Percentiles rank a stretch among this genome's conserved stretches.
Conservation (phyloP, 2,329 filamentous ascomycete species). For the Talaromyces sp. region DNA sequence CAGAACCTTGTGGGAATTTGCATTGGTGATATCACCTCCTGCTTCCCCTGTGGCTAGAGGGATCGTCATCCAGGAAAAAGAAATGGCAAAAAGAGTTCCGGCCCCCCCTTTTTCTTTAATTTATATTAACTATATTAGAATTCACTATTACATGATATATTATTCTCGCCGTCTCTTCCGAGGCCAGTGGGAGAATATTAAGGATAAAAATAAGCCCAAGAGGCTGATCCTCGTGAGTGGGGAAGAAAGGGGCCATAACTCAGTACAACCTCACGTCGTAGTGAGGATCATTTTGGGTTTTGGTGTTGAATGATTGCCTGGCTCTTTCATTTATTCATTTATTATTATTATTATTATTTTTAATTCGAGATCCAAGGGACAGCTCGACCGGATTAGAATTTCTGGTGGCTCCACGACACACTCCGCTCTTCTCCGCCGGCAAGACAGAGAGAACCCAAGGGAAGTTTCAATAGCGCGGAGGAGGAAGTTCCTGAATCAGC, state of each 20-base stretch:
- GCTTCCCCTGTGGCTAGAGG: constrained; percentile 14
- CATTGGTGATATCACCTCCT: constrained; percentile 12
- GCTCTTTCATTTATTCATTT: not conserved
- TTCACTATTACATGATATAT: not conserved
- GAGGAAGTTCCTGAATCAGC: constrained; percentile 11
- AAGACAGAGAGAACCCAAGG: not conserved
- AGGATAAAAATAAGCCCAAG: constrained; percentile 17
- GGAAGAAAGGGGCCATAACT: constrained; percentile 9
- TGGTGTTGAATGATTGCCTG: not conserved
- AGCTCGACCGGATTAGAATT: constrained; percentile 8
- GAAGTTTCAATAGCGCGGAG: constrained; percentile 3
- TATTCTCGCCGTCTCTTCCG: not conserved
- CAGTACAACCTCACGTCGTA: constrained; percentile 7
- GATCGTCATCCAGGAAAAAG: constrained; percentile 14
- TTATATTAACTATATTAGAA: no score
- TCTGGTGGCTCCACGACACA: not conserved
- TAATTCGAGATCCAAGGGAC: not conserved
- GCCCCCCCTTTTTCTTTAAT: not conserved
- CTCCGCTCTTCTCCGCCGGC: constrained; percentile 8
- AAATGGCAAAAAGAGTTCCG: not conserved
- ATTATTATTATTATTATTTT: not conserved
- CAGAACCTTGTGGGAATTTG: not conserved
- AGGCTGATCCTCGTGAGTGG: constrained; percentile 12
- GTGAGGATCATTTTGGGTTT: not conserved
- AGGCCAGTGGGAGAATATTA: constrained; percentile 14